Conservation (phyloP, 2,329 filamentous ascomycete genomes). For the Rhynchosporium secalis region DNA sequence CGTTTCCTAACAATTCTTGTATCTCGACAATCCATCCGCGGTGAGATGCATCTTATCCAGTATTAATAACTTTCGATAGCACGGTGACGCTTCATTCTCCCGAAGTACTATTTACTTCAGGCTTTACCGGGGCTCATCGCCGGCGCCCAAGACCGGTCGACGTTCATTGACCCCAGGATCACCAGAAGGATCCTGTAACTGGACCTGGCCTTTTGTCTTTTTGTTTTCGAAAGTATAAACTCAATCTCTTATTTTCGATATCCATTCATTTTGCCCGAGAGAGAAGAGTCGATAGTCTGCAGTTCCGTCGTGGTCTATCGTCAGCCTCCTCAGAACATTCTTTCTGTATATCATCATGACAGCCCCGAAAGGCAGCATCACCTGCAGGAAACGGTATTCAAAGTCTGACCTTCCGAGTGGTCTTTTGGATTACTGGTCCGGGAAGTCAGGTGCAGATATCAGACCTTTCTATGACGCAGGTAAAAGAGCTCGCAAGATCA, state of each 20-base stretch:
- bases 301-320: constrained; percentile 32
- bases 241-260: constrained; percentile 17
- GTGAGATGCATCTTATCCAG: constrained; percentile 26
- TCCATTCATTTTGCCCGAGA: constrained; percentile 28
- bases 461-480: constrained; percentile 13
- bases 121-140: constrained; percentile 8
- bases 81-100: constrained; percentile 6
- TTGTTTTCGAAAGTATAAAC: constrained; percentile 6
- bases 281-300: constrained; percentile 34
- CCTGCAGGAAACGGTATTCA: constrained; percentile 6
- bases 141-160: constrained; percentile 13
- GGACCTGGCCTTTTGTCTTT: constrained; percentile 14
- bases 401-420: constrained; percentile 9
- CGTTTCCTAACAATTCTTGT: background rate
- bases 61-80: constrained; percentile 29
- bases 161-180: constrained; percentile 23
- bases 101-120: constrained; percentile 12
- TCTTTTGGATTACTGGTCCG: background rate
- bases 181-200: constrained; percentile 4
- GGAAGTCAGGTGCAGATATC: background rate
- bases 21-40: constrained; percentile 14
- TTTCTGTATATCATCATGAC: constrained; percentile 24
- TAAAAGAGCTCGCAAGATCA: background rate
- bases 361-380: constrained; percentile 5
- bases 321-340: constrained; percentile 32